phyloP scores from a whole-genome alignment of 495 filamentous ascomycete genomes.

The Bacidia gigantensis region DNA sequence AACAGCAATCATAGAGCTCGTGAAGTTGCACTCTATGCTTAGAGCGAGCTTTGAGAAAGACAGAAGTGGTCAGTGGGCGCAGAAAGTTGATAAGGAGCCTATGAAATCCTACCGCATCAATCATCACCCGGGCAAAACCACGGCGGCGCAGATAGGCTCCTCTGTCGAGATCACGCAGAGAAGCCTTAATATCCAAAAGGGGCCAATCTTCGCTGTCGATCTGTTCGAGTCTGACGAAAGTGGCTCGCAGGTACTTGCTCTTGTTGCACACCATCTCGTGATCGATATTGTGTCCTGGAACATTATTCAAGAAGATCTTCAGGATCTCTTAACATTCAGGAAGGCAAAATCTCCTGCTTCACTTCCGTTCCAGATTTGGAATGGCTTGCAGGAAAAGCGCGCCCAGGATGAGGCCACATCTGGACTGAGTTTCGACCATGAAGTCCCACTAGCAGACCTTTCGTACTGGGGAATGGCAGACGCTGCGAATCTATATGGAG shows the following conservation, averaged over 20 bases:
- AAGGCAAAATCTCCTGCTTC: slow-evolving; percentile 15
- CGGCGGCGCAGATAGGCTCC: neutral
- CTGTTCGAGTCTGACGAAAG: slow-evolving; percentile 20
- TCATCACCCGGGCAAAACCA: neutral
- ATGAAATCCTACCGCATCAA: slow-evolving; percentile 5
- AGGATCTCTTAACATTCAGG: slow-evolving; percentile 28
- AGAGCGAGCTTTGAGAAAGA: slow-evolving; percentile 7
- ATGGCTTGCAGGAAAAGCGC: slow-evolving; percentile 2
- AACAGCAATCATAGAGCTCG: slow-evolving; percentile 1
- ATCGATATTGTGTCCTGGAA: slow-evolving; percentile 48
- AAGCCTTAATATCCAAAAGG: slow-evolving; percentile 21
- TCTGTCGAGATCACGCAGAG: slow-evolving; percentile 14
- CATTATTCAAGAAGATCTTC: slow-evolving; percentile 43
- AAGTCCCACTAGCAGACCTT: slow-evolving; percentile 5
- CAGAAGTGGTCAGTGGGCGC: slow-evolving; percentile 8
- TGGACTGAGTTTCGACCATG: neutral
- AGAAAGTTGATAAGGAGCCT: slow-evolving; percentile 9
- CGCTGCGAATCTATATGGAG: slow-evolving; percentile 29
- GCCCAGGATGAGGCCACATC: neutral
- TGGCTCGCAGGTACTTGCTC: slow-evolving; percentile 12
- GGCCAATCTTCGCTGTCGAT: slow-evolving; percentile 34
- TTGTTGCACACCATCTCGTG: slow-evolving; percentile 41
- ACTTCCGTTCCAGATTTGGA: slow-evolving; percentile 21
- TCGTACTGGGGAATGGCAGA: slow-evolving; percentile 6
- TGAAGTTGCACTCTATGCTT: slow-evolving; percentile 9